phyloP scores from a whole-genome alignment of 495 filamentous ascomycete species.

The Cenococcum geophilum region DNA sequence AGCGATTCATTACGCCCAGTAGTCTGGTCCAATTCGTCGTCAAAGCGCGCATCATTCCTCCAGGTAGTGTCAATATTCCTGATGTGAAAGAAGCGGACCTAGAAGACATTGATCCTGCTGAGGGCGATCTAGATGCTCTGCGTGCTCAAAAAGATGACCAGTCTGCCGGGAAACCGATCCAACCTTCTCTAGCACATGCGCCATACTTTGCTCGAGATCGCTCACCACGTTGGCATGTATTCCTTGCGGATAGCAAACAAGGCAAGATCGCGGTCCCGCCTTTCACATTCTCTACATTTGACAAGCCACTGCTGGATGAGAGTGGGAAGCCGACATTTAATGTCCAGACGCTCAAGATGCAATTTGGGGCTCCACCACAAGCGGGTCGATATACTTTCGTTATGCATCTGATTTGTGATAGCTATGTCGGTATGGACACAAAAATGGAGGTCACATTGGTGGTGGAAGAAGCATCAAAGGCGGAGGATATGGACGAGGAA shows the following conservation, averaged over 20 bases:
- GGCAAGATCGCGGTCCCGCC: conserved; percentile 93
- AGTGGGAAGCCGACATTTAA: conserved; percentile 77
- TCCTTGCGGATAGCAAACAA: conserved; percentile 87
- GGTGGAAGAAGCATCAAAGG: conserved; percentile 87
- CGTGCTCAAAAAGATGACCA: conserved; percentile 66
- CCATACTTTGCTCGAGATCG: conserved; percentile 87
- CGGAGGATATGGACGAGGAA: conserved; percentile 67
- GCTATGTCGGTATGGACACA: conserved; percentile 86
- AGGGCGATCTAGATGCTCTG: conserved; percentile 84
- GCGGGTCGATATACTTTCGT: conserved; percentile 86
- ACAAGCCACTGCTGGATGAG: conserved; percentile 72
- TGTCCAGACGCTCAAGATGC: conserved; percentile 92
- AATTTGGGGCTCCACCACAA: conserved; percentile 94
- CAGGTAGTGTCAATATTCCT: conserved; percentile 67
- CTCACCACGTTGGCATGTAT: conserved; percentile 84
- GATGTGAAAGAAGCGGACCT: conserved; percentile 69
- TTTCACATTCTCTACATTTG: conserved; percentile 82
- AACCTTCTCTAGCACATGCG: conserved; percentile 78
- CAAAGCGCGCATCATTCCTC: conserved; percentile 90
- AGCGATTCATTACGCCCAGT: conserved; percentile 85
- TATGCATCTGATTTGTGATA: conserved; percentile 87
- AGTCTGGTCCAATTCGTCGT: conserved; percentile 89
- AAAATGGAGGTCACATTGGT: conserved; percentile 80
- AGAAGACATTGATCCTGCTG: conserved; percentile 85
- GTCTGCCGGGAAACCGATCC: conserved; percentile 57